Conservation (phyloP, 768 basidiomycete genomes). For the Clathrus columnatus region DNA sequence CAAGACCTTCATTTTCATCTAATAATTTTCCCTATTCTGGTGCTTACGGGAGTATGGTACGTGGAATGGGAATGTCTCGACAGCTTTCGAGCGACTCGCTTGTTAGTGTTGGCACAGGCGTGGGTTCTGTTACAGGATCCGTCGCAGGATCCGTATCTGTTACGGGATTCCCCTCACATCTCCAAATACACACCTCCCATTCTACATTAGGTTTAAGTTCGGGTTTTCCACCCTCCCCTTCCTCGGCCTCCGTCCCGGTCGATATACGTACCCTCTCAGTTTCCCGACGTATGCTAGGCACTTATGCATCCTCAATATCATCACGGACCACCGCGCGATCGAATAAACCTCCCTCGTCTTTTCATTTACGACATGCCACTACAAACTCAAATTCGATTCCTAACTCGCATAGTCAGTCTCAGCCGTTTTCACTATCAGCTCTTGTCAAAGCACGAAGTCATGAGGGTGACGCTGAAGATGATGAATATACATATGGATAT, state of each 20-base stretch:
- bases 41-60: not conserved
- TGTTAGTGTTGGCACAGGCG: conserved; percentile 1
- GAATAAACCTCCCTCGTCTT: conserved; percentile 8
- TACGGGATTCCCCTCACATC: not conserved
- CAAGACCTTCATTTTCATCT: conserved; percentile 7
- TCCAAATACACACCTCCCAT: not conserved
- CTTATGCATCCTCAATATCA: conserved; percentile 9
- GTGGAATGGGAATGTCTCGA: not conserved
- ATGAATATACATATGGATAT: conserved; percentile 10
- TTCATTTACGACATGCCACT: conserved; percentile 9
- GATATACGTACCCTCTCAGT: not conserved
- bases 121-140: conserved; percentile 1
- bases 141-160: not conserved
- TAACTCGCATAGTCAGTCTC: conserved; percentile 16
- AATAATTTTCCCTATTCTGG: not conserved
- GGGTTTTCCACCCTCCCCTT: not conserved
- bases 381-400: no score
- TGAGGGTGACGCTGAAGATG: conserved; percentile 30
- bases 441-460: conserved; percentile 11
- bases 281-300: not conserved
- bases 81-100: conserved; percentile 5
- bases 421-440: conserved; percentile 9
- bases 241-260: not conserved
- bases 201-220: no score
- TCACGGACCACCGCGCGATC: conserved; percentile 8